Base-by-base conservation (phyloP, 2,329 filamentous ascomycete genomes). In the Penicillium occitanis region DNA sequence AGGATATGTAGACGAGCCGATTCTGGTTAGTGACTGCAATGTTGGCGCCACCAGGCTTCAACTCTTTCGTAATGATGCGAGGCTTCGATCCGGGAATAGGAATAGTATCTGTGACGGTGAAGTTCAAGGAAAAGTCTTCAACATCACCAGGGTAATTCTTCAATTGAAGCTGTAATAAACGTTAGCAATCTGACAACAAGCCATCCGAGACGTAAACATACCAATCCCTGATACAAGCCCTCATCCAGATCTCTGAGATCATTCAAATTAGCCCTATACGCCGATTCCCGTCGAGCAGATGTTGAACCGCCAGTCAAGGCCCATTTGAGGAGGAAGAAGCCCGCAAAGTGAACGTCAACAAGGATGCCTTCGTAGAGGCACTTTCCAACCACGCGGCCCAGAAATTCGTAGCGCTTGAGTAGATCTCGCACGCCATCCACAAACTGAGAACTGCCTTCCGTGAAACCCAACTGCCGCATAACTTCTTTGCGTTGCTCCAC, bases 281-380 rank as follows among this genome's bases (percentile, higher is more conserved):
- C 86, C 11, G 87, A 86, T 75, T 88, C 90, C 70, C 86, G 88
- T 19, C 89, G 84, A 1, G 88, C 86, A 40, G 88, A 83, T 17
- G 85, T 84, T 28, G 80, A 79, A 4, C 87, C 88, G 17, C 90
- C 90, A 11, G 90, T 89, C 63, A 94, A 85, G 2, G 93, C 88
- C 95, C 95, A 99, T 76, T 98, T 97, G 67, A 97, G 86, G 6
- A 99, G 85, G 80, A 99, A 99, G 81, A 99, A 99, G 0, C 91
- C 90, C 0, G 94, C 93, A 81, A 99, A 99, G 61, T 88, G 88
- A 67, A 97, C 89, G 77, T 99, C 93, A 57, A 98, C 89, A 2
- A 99, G 84, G 53, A 99, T 98, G 0, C 93, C 93, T 80, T 99
- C 95, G 74, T 99, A 99, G 73, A 99, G 83, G 78, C 95, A 99